Percentiles rank a stretch among this genome's conserved stretches.
Conservation (phyloP, 176 grass and related monocot species). For the Eleusine coracana region DNA sequence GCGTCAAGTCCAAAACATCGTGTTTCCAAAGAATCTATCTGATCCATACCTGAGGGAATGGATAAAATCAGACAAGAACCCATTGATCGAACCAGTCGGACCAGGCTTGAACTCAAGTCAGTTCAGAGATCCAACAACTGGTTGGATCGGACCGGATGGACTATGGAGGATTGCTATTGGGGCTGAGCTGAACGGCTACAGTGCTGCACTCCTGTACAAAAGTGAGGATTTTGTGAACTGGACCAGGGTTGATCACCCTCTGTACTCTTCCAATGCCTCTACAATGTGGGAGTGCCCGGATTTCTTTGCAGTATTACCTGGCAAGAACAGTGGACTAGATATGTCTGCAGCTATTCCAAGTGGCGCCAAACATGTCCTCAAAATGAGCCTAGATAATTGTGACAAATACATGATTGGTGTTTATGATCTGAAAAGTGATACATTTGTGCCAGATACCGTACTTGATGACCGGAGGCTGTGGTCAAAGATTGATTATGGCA, state of each 20-base stretch:
- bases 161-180: slow-evolving; percentile 75
- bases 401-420: slow-evolving; percentile 81
- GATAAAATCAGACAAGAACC: slow-evolving; percentile 71
- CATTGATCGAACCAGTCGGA: slow-evolving; percentile 53
- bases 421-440: slow-evolving; percentile 58
- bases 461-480: slow-evolving; percentile 59
- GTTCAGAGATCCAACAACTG: slow-evolving; percentile 92
- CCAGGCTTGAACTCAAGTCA: slow-evolving; percentile 46
- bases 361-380: slow-evolving; percentile 72
- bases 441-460: slow-evolving; percentile 62
- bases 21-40: slow-evolving; percentile 66
- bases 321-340: slow-evolving; percentile 57
- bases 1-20: slow-evolving; percentile 78
- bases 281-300: slow-evolving; percentile 82
- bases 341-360: slow-evolving; percentile 42
- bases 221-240: slow-evolving; percentile 69
- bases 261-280: slow-evolving; percentile 60
- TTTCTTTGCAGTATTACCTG: slow-evolving; percentile 53
- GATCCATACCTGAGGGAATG: slow-evolving; percentile 82
- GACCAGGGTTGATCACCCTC: slow-evolving; percentile 53
- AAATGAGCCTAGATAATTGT: slow-evolving; percentile 59
- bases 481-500: slow-evolving; percentile 76
- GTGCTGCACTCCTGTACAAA: slow-evolving; percentile 65
- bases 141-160: slow-evolving; percentile 75
- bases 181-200: slow-evolving; percentile 48